These are phyloP conservation scores for Phytopythium litorale DNA, from an alignment of 352 stramenopile genomes.

Conservation along the genomic window DNA sequence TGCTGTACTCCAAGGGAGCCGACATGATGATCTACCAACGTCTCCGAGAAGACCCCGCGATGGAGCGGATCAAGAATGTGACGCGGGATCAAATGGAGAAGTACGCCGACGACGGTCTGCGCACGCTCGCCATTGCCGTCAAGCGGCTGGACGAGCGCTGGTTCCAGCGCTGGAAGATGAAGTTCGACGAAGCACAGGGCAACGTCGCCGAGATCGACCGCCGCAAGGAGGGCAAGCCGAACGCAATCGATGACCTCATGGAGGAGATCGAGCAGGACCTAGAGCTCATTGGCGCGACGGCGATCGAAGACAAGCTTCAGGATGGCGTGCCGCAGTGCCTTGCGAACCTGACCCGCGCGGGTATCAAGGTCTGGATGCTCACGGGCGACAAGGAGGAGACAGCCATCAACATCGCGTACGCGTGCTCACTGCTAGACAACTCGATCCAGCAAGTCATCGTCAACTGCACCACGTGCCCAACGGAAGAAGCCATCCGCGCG, in stretches of 20 bases:
- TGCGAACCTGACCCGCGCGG: slow-evolving; percentile 67
- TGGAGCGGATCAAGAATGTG: slow-evolving; percentile 44
- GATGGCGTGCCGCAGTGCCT: slow-evolving; percentile 87
- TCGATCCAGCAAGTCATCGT: slow-evolving; percentile 78
- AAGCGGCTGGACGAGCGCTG: slow-evolving; percentile 63
- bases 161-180: slow-evolving; percentile 72
- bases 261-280: slow-evolving; percentile 81
- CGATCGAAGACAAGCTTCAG: slow-evolving; percentile 92
- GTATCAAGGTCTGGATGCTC: slow-evolving; percentile 98
- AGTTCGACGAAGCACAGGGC: slow-evolving; percentile 64
- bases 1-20: slow-evolving; percentile 88
- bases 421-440: slow-evolving; percentile 82
- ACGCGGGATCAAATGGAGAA: slow-evolving; percentile 78
- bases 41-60: slow-evolving; percentile 44
- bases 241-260: slow-evolving; percentile 72
- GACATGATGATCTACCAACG: slow-evolving; percentile 92
- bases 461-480: slow-evolving; percentile 64
- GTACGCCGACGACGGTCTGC: slow-evolving; percentile 82
- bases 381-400: slow-evolving; percentile 98
- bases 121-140: slow-evolving; percentile 76
- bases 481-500: slow-evolving; percentile 63
- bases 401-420: slow-evolving; percentile 96
- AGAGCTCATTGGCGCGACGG: slow-evolving; percentile 84
- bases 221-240: slow-evolving; percentile 74
- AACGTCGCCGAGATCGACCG: slow-evolving; percentile 74